Percentiles rank a stretch among this genome's conserved stretches.
These are phyloP conservation scores for Saccharum officinarum DNA, from an alignment of 176 grass and related monocot genomes.

Conservation along the genomic window DNA sequence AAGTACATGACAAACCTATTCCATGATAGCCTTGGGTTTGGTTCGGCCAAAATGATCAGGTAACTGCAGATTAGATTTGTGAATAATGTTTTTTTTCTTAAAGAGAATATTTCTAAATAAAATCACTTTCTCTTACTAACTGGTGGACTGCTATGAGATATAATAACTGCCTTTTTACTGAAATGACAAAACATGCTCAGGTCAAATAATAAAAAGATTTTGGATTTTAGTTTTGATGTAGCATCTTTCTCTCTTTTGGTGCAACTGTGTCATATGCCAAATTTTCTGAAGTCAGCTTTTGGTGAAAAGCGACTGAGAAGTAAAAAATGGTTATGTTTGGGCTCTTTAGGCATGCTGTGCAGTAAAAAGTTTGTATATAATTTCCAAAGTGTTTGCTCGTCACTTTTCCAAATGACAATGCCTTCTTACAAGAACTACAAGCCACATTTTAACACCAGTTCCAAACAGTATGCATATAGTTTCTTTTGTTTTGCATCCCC, in stretches of 20 bases:
- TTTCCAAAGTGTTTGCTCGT: background rate
- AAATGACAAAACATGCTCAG: background rate
- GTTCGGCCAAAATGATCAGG: constrained; percentile 98
- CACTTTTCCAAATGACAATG: background rate
- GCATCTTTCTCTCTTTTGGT: background rate
- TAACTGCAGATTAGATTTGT: constrained; percentile 22
- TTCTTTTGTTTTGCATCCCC: background rate
- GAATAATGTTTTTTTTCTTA: background rate
- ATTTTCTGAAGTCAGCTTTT: background rate
- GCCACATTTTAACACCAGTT: too few relatives aligned
- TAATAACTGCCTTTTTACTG: background rate
- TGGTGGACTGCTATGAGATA: background rate
- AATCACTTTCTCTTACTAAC: background rate
- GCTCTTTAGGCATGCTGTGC: background rate
- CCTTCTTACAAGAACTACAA: background rate
- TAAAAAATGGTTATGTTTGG: background rate
- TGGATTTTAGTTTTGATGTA: background rate
- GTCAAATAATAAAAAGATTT: background rate
- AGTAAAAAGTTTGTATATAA: background rate
- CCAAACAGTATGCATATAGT: too few relatives aligned
- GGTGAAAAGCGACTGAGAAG: background rate
- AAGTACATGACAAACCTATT: constrained; percentile 82
- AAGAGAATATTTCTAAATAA: background rate
- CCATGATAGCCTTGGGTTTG: constrained; percentile 96
- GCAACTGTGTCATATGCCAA: background rate